A percentile compares a stretch with the other conserved stretches of the same genome.
Conservation (phyloP, 1,284 basidiomycete genomes). For the Amylostereum chailletii region DNA sequence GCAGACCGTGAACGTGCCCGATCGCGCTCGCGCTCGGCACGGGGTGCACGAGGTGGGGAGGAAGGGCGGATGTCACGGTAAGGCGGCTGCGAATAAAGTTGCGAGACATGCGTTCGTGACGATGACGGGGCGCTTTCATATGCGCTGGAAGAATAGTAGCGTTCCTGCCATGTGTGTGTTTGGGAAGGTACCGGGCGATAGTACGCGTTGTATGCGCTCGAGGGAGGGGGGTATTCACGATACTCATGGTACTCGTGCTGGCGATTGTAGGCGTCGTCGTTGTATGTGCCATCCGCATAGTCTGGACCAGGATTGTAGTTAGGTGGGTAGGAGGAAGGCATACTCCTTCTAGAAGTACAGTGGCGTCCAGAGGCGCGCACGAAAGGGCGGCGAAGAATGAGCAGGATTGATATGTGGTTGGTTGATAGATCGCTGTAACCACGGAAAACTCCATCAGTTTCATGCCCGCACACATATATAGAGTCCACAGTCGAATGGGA, state of each 20-base stretch:
- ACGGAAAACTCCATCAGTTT: too few species aligned
- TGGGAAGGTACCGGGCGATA: background rate
- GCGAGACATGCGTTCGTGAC: background rate
- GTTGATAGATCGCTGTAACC: too few species aligned
- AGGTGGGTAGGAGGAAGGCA: too few species aligned
- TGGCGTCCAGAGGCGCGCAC: too few species aligned
- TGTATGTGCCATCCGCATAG: background rate
- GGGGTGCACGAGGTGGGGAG: background rate
- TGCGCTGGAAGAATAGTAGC: background rate
- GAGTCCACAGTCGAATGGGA: too few species aligned
- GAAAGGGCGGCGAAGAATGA: too few species aligned
- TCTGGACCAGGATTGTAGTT: background rate
- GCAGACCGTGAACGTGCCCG: background rate
- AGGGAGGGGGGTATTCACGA: background rate
- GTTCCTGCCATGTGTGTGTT: background rate
- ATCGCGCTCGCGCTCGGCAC: background rate
- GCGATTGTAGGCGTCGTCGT: background rate
- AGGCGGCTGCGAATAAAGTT: background rate
- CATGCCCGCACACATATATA: too few species aligned
- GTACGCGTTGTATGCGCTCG: background rate
- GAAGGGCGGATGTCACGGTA: background rate
- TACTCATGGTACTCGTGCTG: background rate
- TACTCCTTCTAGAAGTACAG: too few species aligned
- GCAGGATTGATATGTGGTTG: too few species aligned
- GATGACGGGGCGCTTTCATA: background rate